Evolutionary conservation across 305 asterid genomes (phyloP).

Genomic region (Caryopteris hybrid): DNA sequence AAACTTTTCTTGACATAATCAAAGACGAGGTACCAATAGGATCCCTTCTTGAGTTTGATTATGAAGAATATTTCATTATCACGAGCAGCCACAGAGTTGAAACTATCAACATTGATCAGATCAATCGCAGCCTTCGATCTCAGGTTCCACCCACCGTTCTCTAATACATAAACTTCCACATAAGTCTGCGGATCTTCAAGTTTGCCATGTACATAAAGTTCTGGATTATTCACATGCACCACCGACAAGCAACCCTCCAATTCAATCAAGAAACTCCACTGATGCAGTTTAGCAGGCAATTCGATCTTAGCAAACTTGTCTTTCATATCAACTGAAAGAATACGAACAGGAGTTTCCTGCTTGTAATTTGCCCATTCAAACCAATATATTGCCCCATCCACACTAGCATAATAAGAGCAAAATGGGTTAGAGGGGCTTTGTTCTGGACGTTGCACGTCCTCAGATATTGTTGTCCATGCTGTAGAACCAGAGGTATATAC

Average conservation of each 20-base stretch:
- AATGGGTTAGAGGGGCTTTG: background rate
- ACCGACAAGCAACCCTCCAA: slow-evolving; percentile 23
- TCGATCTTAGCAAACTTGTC: slow-evolving; percentile 1
- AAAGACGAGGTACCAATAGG: slow-evolving; percentile 5
- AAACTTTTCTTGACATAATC: slow-evolving; percentile 5
- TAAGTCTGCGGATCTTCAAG: background rate
- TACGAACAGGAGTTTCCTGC: background rate
- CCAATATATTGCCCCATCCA: slow-evolving; percentile 25
- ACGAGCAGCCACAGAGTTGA: slow-evolving; percentile 17
- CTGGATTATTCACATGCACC: slow-evolving; percentile 3
- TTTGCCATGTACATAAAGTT: background rate
- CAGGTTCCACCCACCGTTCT: slow-evolving; percentile 3
- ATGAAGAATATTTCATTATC: slow-evolving; percentile 15
- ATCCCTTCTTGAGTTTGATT: background rate
- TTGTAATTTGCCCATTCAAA: slow-evolving; percentile 3
- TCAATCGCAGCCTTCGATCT: slow-evolving; percentile 6
- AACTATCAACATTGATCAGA: slow-evolving; percentile 1
- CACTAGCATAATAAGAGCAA: slow-evolving; percentile 20
- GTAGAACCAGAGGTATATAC: slow-evolving; percentile 19
- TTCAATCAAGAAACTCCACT: slow-evolving; percentile 23
- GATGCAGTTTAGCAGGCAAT: slow-evolving; percentile 6
- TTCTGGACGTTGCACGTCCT: slow-evolving; percentile 5
- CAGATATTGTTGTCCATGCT: slow-evolving; percentile 17
- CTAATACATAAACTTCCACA: slow-evolving; percentile 15
- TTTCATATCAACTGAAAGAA: slow-evolving; percentile 21